Evolutionary conservation across 805 yeast species (phyloP), one percentile per base, ranked within the genome.

Genomic region (Hanseniaspora lachancei): DNA sequence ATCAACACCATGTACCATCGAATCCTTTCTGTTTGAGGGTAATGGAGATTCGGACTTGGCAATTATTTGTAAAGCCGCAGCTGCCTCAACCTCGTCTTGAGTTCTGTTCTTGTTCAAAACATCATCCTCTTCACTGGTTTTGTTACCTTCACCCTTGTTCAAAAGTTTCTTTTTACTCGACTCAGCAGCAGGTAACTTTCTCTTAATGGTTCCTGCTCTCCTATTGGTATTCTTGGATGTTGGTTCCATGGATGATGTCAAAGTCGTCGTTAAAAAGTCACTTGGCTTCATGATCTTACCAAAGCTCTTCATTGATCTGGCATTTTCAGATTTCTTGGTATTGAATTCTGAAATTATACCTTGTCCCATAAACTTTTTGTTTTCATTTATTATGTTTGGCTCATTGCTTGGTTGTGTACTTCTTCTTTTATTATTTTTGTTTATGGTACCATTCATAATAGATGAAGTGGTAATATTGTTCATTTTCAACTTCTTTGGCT

Each of bases 161-260:
- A 50, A 20, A 13, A 16, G 27, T 21, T 40, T 35, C 43, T 40
- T 54, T 32, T 48, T 41, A n/a, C 21, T 40, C 15, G 47, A 27
- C 12, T 44, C 46, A 20, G 36, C 39, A 6, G 35, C 35, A 38
- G 42, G 23, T n/a, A n/a, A 18, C 36, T 39, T 40, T 16, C 47
- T 36, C 41, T 42, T 56, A 12, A 18, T 16, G 23, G 24, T 27
- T 1, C 46, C 21, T 15, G 38, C 27, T 18, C 16, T 49, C 23
- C 39, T 49, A 9, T 27, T 49, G 8, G 20, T 27, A 23, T 24
- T 24, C 32, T 52, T 52, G 3, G 49, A 21, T 3, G 56, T 48
- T 10, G 56, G 56, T 34, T 53, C 56, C 56, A 53, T 53, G 13
- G 56, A 53, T 18, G 49, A 46, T 7, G 42, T 53, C 9, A 53